These are phyloP conservation scores for Aspergillus hiratsukae DNA, from an alignment of 2,329 filamentous ascomycete species.

Conservation along the genomic window DNA sequence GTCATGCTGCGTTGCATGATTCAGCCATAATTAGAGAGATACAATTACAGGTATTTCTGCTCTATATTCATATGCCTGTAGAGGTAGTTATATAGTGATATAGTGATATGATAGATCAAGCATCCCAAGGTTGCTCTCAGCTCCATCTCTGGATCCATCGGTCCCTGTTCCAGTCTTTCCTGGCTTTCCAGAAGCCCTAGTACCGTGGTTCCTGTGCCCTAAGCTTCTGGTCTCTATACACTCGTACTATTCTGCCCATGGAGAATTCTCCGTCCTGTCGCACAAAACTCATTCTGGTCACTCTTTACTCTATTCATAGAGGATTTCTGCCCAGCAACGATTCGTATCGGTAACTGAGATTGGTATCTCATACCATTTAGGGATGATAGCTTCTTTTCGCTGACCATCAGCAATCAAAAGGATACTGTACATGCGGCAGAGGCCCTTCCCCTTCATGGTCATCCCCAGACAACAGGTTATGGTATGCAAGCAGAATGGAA, in stretches of 20 bases:
- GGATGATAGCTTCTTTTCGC: background rate
- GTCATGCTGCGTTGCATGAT: background rate
- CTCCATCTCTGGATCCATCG: constrained; percentile 1
- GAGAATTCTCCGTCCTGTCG: too few species aligned
- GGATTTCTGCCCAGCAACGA: background rate
- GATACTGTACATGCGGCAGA: background rate
- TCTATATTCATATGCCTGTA: too few species aligned
- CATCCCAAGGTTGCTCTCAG: too few species aligned
- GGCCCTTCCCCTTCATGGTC: background rate
- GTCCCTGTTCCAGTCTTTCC: constrained; percentile 4
- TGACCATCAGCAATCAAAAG: background rate
- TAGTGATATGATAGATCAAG: too few species aligned
- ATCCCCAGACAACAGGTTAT: background rate
- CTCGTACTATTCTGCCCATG: too few species aligned
- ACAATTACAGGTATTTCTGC: too few species aligned
- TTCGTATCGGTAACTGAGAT: background rate
- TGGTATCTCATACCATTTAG: background rate
- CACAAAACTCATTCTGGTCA: too few species aligned
- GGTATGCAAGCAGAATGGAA: background rate
- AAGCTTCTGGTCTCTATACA: too few species aligned
- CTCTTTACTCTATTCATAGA: background rate
- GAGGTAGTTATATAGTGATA: too few species aligned
- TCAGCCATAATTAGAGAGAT: too few species aligned
- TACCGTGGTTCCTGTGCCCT: constrained; percentile 7
- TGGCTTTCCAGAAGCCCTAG: background rate